Base-by-base conservation (phyloP, 2,329 filamentous ascomycete genomes). In the Alternaria brassicae region DNA sequence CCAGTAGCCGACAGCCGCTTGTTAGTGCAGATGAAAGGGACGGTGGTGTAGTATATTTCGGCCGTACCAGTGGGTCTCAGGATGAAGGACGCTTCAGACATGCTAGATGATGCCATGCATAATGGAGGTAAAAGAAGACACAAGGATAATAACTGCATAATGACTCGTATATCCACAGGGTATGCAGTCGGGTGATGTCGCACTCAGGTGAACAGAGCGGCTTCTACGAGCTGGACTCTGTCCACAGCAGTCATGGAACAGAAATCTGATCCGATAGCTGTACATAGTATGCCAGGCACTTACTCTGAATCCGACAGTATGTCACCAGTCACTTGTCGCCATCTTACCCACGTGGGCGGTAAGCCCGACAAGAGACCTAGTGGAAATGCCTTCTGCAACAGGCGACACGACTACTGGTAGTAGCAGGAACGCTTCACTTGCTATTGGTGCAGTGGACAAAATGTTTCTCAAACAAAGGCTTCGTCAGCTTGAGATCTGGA, bases 1-100 rank as follows among this genome's bases (percentile, higher is more conserved):
- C 61, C 6, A 47, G 51, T 17, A 70, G 64, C 57, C 52, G 61
- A 8, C 66, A 69, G 57, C 60, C 63, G 6, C 60, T 72, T 53
- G 63, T 72, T 15, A 34, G 52, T 41, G 28, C 15, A 21, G 53
- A 56, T 25, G 48, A 47, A 15, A 54, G 55, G 21, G 45, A 55
- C n/a, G 54, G 49, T 53, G 44, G 45, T 40, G 56, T 32, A 6
- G 62, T 47, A 13, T 64, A 66, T 47, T 64, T 60, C 41, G 39
- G 55, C 12, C 34, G 45, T 25, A 39, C 10, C 37, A 40, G 19
- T 40, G 19, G 37, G 10, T 15, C 50, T 15, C 56, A 50, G 15
- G 44, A 63, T 6, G 61, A 67, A 10, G 65, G 65, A 2, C 60
- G 58, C 6, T 63, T 49, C 54, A 65, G 63, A 61, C 34, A 40